Evolutionary conservation across 805 yeast species (phyloP).

Genomic region (Komagataella populi): DNA sequence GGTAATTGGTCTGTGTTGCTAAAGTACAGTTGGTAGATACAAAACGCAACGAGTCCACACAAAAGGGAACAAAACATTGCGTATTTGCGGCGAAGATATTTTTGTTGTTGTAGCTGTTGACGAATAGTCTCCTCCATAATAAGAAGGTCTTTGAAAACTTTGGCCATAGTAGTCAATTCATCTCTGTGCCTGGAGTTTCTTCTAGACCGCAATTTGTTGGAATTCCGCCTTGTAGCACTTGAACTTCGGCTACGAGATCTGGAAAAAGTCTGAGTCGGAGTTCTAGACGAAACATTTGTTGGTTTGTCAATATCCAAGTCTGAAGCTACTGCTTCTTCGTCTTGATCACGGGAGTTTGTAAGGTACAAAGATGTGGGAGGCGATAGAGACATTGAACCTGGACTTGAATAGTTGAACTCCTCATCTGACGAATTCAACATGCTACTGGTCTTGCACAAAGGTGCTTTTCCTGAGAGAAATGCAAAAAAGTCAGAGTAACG

Average conservation of each 20-base stretch:
- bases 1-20: conserved; percentile 6
- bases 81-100: conserved; percentile 49
- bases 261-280: not conserved
- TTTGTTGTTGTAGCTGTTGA: conserved; percentile 66
- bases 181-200: not conserved
- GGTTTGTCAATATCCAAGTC: not conserved
- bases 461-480: not conserved
- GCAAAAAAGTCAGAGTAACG: not conserved
- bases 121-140: conserved; percentile 80
- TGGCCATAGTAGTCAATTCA: conserved; percentile 34
- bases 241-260: not conserved
- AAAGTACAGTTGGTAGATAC: conserved; percentile 20
- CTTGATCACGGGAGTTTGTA: not conserved
- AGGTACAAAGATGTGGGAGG: not conserved
- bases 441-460: not conserved
- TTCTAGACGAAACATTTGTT: not conserved
- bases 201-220: not conserved
- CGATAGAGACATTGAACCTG: not conserved
- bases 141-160: conserved; percentile 68
- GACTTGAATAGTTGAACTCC: not conserved
- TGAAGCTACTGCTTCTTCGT: not conserved
- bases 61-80: conserved; percentile 36
- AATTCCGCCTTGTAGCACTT: not conserved
- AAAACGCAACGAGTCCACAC: conserved; percentile 21
- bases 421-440: not conserved